phyloP scores from a whole-genome alignment of 192 early-diverging fungal genomes.

The Thamnidium elegans region DNA sequence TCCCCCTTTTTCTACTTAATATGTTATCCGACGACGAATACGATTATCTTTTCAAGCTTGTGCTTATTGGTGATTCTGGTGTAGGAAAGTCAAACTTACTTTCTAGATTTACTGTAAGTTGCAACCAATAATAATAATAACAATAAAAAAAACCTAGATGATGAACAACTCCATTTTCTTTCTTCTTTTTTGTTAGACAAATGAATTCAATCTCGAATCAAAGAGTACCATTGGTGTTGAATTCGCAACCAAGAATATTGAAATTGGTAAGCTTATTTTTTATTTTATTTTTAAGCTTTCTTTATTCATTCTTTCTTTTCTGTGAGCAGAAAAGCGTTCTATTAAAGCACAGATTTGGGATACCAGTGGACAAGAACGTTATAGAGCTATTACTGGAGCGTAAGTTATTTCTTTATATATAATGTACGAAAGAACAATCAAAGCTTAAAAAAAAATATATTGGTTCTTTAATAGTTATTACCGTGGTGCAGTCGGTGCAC shows the following conservation, averaged over 20 bases:
- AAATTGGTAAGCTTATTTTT: slow-evolving; percentile 29
- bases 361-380: slow-evolving; percentile 89
- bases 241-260: slow-evolving; percentile 49
- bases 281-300: not conserved
- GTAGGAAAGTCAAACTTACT: slow-evolving; percentile 57
- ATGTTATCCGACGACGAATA: slow-evolving; percentile 54
- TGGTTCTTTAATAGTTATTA: slow-evolving; percentile 68
- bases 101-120: slow-evolving; percentile 45
- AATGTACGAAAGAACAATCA: not conserved
- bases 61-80: slow-evolving; percentile 62
- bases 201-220: slow-evolving; percentile 53
- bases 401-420: slow-evolving; percentile 16
- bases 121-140: too few relatives aligned
- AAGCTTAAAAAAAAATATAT: not conserved
- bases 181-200: slow-evolving; percentile 29
- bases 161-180: not conserved
- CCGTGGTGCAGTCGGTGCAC: slow-evolving; percentile 87
- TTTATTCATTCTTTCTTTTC: slow-evolving; percentile 9
- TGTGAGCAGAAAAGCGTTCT: slow-evolving; percentile 36
- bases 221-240: slow-evolving; percentile 53
- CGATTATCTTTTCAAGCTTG: slow-evolving; percentile 61
- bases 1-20: not conserved
- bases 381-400: slow-evolving; percentile 79
- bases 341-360: slow-evolving; percentile 56
- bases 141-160: not conserved